These are phyloP conservation scores for Chlorella sp. DNA, from an alignment of 139 green algal species.

Conservation along the genomic window DNA sequence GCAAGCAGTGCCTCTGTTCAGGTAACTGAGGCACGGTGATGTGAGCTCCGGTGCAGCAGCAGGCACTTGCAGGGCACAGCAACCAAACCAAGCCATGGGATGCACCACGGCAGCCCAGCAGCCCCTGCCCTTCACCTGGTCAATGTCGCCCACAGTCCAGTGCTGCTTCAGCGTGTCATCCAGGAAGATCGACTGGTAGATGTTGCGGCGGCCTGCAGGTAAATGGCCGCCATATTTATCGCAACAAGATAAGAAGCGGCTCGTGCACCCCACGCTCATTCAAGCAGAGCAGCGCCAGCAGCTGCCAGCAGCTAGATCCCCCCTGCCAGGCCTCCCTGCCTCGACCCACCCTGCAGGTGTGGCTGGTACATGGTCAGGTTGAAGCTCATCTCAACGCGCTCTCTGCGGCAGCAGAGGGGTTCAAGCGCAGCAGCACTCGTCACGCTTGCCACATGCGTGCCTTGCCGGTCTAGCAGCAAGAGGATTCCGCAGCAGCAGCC, in stretches of 20 bases:
- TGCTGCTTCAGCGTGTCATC: slow-evolving; percentile 41
- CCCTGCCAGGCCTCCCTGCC: not conserved
- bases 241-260: not conserved
- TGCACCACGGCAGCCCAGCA: too few relatives aligned
- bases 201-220: slow-evolving; percentile 24
- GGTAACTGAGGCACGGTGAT: too few relatives aligned
- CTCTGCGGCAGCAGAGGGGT: not conserved
- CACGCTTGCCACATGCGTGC: too few relatives aligned
- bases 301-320: too few relatives aligned
- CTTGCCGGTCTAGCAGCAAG: too few relatives aligned
- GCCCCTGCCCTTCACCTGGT: not conserved
- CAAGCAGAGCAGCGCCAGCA: not conserved
- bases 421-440: not conserved
- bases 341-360: slow-evolving; percentile 41
- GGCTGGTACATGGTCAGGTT: slow-evolving; percentile 77
- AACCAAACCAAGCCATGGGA: too few relatives aligned
- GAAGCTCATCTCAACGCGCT: slow-evolving; percentile 79
- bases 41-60: too few relatives aligned
- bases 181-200: slow-evolving; percentile 80
- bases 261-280: not conserved
- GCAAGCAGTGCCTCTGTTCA: too few relatives aligned
- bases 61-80: too few relatives aligned
- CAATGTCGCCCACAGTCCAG: slow-evolving; percentile 65
- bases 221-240: not conserved
- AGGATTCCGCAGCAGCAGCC: too few relatives aligned